Evolutionary conservation across 2,329 filamentous ascomycete species (phyloP).

Genomic region (Onygenales sp.): DNA sequence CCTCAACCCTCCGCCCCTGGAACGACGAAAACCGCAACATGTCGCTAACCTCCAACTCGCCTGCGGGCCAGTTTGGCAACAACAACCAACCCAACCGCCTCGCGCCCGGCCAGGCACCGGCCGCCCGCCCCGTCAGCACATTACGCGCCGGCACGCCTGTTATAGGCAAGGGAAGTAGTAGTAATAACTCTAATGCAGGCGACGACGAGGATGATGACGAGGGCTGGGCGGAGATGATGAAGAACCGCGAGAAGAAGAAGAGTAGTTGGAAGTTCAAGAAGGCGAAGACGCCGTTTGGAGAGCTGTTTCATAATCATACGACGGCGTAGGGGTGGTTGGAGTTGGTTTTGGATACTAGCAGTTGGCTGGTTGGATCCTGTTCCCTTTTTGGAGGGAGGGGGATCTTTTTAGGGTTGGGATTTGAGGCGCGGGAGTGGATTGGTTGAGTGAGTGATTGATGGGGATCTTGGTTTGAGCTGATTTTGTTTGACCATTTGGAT

Average conservation of each 20-base stretch:
- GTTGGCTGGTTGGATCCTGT: too few species aligned
- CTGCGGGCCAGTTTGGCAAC: not conserved
- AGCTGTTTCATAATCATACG: constrained; percentile 24
- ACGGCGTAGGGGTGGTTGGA: not conserved
- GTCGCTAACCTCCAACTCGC: constrained; percentile 9
- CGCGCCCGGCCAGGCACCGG: constrained; percentile 17
- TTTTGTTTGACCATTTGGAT: too few species aligned
- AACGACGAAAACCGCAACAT: constrained; percentile 25
- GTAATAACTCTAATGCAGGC: constrained; percentile 5
- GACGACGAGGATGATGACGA: constrained; percentile 42
- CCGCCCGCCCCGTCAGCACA: constrained; percentile 6
- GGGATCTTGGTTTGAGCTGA: too few species aligned
- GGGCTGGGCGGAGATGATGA: constrained; percentile 43
- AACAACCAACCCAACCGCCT: constrained; percentile 3
- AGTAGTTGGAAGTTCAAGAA: constrained; percentile 38
- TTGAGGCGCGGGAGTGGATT: not conserved
- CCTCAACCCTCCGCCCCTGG: constrained; percentile 27
- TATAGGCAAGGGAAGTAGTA: constrained; percentile 1
- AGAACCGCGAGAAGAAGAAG: constrained; percentile 41
- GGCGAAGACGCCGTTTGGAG: constrained; percentile 24
- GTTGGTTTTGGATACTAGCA: too few species aligned
- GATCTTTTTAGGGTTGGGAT: not conserved
- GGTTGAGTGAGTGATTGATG: not conserved
- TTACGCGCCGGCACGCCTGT: too few species aligned
- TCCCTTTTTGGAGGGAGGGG: not conserved